Evolutionary conservation across 1,284 basidiomycete genomes (phyloP), one percentile per base, ranked within the genome.

Genomic region (Cryptococcus sp.): DNA sequence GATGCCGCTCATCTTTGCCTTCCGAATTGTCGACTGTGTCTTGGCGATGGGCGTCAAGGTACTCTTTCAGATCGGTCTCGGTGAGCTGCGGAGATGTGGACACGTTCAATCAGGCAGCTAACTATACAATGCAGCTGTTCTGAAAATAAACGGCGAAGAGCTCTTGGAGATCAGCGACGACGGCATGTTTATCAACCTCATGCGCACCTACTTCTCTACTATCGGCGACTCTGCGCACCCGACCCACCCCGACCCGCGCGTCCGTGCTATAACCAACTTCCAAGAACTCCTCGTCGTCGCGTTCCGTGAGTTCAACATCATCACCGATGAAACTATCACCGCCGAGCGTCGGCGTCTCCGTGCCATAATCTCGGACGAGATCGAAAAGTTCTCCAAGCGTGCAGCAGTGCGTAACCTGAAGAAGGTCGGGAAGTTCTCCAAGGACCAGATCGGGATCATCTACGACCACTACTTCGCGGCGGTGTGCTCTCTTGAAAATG

Each of bases 1-100:
- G 68, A 97, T 98, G 92, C 96, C 96, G 0, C 89, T 98, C 85
- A 87, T 98, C 47, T 98, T 98, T 71, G 95, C 96, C 0, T 98
- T 98, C 82, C 85, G 96, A 46, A 93, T 99, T 70, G 91, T 97
- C 2, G 96, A 99, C 75, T 99, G 96, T 76, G 96, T 99, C 78
- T 90, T 98, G 80, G 94, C 94, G 62, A 98, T 97, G 91, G 96
- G 96, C 0, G 92, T 95, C 2, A 98, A 94, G 70, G 96, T 98
- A 13, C 79, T 98, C 46, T 98, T 98, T 81, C 95, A 98, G 83
- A 78, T 78, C 46, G 77, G 76, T 58, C 64, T 78, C 2, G 72
- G 74, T 76, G 28, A 50, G 45, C 53, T 33, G 6, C n/a, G n/a
- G n/a, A n/a, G n/a, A n/a, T 47, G 9, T 44, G 7, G n/a, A 23